Evolutionary conservation across 2,329 filamentous ascomycete species (phyloP).

Genomic region (Ceratocystis colombiana): DNA sequence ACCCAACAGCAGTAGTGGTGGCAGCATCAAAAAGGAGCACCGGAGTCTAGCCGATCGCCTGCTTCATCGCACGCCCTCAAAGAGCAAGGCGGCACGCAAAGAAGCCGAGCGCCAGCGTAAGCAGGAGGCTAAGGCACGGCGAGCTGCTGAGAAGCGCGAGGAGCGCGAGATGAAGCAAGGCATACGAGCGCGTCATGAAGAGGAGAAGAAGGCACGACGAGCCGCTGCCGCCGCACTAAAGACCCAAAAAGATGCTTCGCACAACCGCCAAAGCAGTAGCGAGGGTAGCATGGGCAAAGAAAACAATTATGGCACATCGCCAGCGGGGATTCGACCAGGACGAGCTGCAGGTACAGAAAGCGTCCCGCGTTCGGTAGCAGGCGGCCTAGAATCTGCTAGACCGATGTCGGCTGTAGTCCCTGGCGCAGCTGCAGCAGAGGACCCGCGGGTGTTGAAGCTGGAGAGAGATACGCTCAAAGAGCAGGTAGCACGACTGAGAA

Average conservation of each 20-base stretch:
- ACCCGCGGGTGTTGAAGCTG: background rate
- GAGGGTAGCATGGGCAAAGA: slow-evolving; percentile 22
- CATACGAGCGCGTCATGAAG: slow-evolving; percentile 43
- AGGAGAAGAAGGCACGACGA: slow-evolving; percentile 53
- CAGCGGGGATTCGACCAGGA: background rate
- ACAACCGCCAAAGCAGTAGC: slow-evolving; percentile 47
- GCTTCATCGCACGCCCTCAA: slow-evolving; percentile 11
- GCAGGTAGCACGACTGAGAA: slow-evolving; percentile 48
- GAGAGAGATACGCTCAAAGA: slow-evolving; percentile 43
- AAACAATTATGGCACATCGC: slow-evolving; percentile 12
- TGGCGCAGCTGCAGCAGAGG: background rate
- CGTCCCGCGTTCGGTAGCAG: background rate
- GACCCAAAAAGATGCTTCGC: slow-evolving; percentile 48
- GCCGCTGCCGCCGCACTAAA: background rate
- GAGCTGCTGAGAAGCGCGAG: slow-evolving; percentile 39
- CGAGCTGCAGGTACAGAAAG: background rate
- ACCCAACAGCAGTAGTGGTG: background rate
- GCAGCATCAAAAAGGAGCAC: slow-evolving; percentile 10
- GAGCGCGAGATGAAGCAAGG: slow-evolving; percentile 44
- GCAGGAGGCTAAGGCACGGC: slow-evolving; percentile 42
- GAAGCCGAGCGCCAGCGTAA: slow-evolving; percentile 20
- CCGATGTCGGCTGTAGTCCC: background rate
- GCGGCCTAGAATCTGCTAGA: background rate
- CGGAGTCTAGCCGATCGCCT: slow-evolving; percentile 20
- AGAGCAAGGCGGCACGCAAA: slow-evolving; percentile 12